These are phyloP conservation scores for Brettanomyces nanus DNA, from an alignment of 805 yeast species.

Conservation along the genomic window DNA sequence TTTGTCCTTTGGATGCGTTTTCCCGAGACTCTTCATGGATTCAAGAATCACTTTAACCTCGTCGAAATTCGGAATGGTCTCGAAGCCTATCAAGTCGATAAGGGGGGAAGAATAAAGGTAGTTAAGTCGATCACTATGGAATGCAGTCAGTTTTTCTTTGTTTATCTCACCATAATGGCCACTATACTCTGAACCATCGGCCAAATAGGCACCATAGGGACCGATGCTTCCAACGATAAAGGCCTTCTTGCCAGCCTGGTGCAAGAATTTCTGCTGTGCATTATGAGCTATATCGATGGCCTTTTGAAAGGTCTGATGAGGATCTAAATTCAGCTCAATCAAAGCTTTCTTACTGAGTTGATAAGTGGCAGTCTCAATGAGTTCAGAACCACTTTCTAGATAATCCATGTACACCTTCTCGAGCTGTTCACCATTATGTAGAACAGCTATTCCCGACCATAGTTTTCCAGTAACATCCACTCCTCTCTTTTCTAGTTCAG, in stretches of 20 bases:
- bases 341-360: conserved; percentile 45
- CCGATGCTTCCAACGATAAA: conserved; percentile 61
- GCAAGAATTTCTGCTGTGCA: conserved; percentile 14
- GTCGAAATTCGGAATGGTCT: conserved; percentile 57
- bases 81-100: conserved; percentile 55
- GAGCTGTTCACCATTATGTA: conserved; percentile 35
- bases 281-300: conserved; percentile 18
- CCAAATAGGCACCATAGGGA: conserved; percentile 65
- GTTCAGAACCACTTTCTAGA: conserved; percentile 44
- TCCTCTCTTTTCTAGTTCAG: conserved; percentile 46
- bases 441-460: conserved; percentile 55
- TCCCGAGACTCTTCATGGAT: conserved; percentile 26
- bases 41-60: conserved; percentile 47
- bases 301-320: conserved; percentile 13
- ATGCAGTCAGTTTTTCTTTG: conserved; percentile 32
- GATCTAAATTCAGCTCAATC: conserved; percentile 16
- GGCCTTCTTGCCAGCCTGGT: conserved; percentile 8
- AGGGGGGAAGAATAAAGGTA: conserved; percentile 30
- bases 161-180: conserved; percentile 49
- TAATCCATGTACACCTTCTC: conserved; percentile 43
- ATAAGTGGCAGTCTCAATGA: conserved; percentile 50
- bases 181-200: conserved; percentile 65
- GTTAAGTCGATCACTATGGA: conserved; percentile 41
- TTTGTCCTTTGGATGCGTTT: conserved; percentile 2
- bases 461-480: conserved; percentile 36